Conservation (phyloP, 106 monocot genomes). For the Acorus gramineus region DNA sequence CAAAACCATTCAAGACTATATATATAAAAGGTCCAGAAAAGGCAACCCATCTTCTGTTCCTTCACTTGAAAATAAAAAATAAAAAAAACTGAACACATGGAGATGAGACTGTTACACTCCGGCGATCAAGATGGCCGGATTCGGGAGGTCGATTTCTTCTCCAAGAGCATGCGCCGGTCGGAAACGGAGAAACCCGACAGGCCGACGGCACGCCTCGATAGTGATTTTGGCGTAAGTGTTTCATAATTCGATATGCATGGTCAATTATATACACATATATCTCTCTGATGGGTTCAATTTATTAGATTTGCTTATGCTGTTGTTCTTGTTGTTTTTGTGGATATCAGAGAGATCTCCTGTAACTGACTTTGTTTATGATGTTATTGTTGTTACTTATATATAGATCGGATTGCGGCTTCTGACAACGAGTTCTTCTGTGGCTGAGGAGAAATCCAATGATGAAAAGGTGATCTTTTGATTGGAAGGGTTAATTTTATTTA, state of each 20-base stretch:
- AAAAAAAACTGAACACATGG: background rate
- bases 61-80: background rate
- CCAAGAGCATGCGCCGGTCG: background rate
- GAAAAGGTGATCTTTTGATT: conserved; percentile 4
- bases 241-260: background rate
- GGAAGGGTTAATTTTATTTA: too few species aligned
- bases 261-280: background rate
- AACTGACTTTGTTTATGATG: too few species aligned
- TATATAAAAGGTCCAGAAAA: too few species aligned
- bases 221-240: background rate
- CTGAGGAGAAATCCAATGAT: background rate
- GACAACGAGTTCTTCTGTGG: background rate
- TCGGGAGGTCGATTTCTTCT: conserved; percentile 9
- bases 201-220: too few species aligned
- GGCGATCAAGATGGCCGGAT: background rate
- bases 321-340: too few species aligned
- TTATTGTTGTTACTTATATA: too few species aligned
- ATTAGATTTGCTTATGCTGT: background rate
- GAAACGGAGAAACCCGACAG: too few species aligned
- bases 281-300: background rate
- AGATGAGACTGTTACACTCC: conserved; percentile 8
- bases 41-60: background rate
- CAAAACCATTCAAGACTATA: too few species aligned
- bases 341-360: too few species aligned
- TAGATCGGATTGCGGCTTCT: conserved; percentile 21